Base-by-base conservation (phyloP, 1,284 basidiomycete species). In the Ceratobasidium papillatum region DNA sequence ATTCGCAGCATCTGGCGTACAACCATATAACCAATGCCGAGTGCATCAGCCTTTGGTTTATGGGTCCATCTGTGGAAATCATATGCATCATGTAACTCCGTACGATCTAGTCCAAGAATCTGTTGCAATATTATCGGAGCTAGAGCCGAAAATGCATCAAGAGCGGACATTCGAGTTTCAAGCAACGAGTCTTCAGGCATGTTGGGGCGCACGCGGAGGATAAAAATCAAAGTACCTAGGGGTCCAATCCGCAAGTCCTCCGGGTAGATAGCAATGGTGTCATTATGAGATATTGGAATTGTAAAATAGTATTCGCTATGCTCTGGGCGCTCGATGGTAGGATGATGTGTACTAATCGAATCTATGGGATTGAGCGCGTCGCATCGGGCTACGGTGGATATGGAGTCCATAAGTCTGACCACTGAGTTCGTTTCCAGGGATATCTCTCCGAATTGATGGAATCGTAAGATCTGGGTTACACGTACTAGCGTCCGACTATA, bases 291-390 rank as follows among this genome's bases (percentile, higher is more conserved):
- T 1, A 49, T n/a, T 11, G 62, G 62, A 22, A 49, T 19, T 7
- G 27, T 14, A n/a, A 64, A 47, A 27, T n/a, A 9, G 8, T 34
- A 49, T 64, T 22, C 17, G 5, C 12, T 19, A 17, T 63, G 9
- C 11, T 25, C 56, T 17, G 30, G 41, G 14, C 12, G 2, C 4
- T 58, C 54, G 4, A 17, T 32, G 3, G 54, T 34, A 14, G 61
- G 61, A 27, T 63, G 61, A 30, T 63, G 61, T 9, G 61, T 63
- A 25, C 61, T 63, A 8, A 63, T 27, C 1, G 61, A 63, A 38
- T 63, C 41, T 4, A 19, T 19, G 22, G 61, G 61, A 47, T 63
- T 63, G 41, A 63, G 41, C 1, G 9, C 5, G 2, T 47, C 41
- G 43, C 61, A 47, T 4, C 61, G 22, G 4, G 12, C 61, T 2